Conservation (phyloP, 2,329 filamentous ascomycete genomes). For the Eurotiales sp. region DNA sequence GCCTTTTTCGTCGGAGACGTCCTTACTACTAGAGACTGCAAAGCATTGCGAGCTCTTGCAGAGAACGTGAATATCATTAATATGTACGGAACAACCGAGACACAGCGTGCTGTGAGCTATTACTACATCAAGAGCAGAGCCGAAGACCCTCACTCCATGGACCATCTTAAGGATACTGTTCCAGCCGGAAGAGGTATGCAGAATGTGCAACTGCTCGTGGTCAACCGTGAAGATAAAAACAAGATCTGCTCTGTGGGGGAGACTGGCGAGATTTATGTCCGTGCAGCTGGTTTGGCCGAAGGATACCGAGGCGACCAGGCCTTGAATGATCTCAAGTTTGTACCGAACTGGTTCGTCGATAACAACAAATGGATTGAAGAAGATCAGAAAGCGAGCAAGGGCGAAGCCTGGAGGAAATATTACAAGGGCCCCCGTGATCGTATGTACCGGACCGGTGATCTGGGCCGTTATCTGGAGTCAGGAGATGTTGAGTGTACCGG, state of each 20-base stretch:
- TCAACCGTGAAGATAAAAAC: conserved; percentile 64
- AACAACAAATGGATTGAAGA: conserved; percentile 64
- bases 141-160: conserved; percentile 48
- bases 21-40: conserved; percentile 78
- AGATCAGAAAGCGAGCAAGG: conserved; percentile 49
- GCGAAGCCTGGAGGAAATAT: conserved; percentile 72
- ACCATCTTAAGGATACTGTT: conserved; percentile 68
- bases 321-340: conserved; percentile 71
- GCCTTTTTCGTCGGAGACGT: conserved; percentile 93
- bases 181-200: conserved; percentile 83
- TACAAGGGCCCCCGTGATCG: conserved; percentile 82
- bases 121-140: conserved; percentile 68
- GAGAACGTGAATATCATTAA: conserved; percentile 73
- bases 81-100: conserved; percentile 88
- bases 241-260: conserved; percentile 76
- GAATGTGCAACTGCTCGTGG: conserved; percentile 82
- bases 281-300: conserved; percentile 79
- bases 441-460: conserved; percentile 81
- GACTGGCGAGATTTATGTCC: conserved; percentile 77
- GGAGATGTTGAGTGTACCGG: conserved; percentile 76
- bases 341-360: conserved; percentile 83
- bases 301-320: conserved; percentile 65
- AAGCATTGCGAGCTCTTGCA: conserved; percentile 69
- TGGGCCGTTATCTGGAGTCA: conserved; percentile 68
- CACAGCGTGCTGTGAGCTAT: conserved; percentile 74